Evolutionary conservation across 495 filamentous ascomycete genomes (phyloP).

Genomic region (Penicillium maclennaniae): DNA sequence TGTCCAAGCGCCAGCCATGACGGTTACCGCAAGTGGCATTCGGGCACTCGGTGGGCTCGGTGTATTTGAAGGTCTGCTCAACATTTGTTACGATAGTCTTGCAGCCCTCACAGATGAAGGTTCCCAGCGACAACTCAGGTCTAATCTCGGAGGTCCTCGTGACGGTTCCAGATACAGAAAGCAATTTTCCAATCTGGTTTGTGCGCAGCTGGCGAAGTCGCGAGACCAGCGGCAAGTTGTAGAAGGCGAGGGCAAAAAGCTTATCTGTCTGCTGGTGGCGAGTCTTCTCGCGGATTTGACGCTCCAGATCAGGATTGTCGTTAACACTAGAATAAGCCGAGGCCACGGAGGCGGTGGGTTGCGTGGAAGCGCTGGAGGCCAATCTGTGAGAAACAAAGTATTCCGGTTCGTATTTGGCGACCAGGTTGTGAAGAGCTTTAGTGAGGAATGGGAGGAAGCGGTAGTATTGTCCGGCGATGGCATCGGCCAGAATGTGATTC

Average conservation of each 20-base stretch:
- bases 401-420: constrained; percentile 88
- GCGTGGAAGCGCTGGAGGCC: constrained; percentile 56
- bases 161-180: constrained; percentile 93
- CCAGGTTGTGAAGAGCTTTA: constrained; percentile 83
- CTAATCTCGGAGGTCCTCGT: constrained; percentile 95
- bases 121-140: constrained; percentile 86
- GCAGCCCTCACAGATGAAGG: constrained; percentile 88
- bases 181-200: constrained; percentile 82
- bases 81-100: constrained; percentile 77
- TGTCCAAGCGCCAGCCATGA: constrained; percentile 86
- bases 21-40: constrained; percentile 90
- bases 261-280: constrained; percentile 96
- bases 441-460: constrained; percentile 92
- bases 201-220: constrained; percentile 86
- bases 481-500: constrained; percentile 72
- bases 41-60: constrained; percentile 92
- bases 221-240: constrained; percentile 92
- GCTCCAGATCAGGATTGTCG: constrained; percentile 45
- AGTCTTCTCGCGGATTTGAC: constrained; percentile 53
- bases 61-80: constrained; percentile 97
- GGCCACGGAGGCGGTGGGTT: constrained; percentile 63
- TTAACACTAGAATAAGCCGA: constrained; percentile 64
- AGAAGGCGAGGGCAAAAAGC: constrained; percentile 90
- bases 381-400: constrained; percentile 91
- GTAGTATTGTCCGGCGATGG: constrained; percentile 87